Percentiles rank a stretch among this genome's conserved stretches.
Conservation (phyloP, 768 basidiomycete genomes). For the Leccinellum rugosiceps region DNA sequence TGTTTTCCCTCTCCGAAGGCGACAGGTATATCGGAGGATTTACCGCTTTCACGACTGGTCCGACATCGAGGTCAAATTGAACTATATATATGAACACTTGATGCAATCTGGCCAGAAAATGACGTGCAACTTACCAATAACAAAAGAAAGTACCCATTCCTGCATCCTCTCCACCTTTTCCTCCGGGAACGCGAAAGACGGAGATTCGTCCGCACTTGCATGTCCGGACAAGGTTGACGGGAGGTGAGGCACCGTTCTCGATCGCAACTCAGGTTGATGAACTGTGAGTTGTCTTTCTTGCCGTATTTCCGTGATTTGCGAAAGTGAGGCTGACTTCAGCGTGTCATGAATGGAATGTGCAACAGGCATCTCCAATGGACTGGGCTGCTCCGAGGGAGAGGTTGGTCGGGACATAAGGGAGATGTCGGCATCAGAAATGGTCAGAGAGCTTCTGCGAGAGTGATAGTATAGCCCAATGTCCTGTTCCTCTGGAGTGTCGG, state of each 20-base stretch:
- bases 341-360: slow-evolving; percentile 1
- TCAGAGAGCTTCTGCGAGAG: slow-evolving; percentile 24
- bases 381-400: slow-evolving; percentile 15
- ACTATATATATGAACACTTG: slow-evolving; percentile 40
- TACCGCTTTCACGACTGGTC: slow-evolving; percentile 71
- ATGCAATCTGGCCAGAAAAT: not conserved
- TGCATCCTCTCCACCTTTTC: slow-evolving; percentile 49
- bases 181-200: slow-evolving; percentile 45
- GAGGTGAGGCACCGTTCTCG: slow-evolving; percentile 45
- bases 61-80: slow-evolving; percentile 86
- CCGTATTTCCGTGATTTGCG: slow-evolving; percentile 23
- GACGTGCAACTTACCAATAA: slow-evolving; percentile 49
- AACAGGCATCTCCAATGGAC: not conserved
- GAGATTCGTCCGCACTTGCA: slow-evolving; percentile 34
- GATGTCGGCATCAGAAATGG: slow-evolving; percentile 24
- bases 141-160: slow-evolving; percentile 67
- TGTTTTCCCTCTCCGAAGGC: slow-evolving; percentile 72
- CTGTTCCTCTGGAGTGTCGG: slow-evolving; percentile 24
- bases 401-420: slow-evolving; percentile 15
- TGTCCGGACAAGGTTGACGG: slow-evolving; percentile 29
- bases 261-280: slow-evolving; percentile 37
- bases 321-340: slow-evolving; percentile 36
- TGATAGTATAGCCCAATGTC: slow-evolving; percentile 27
- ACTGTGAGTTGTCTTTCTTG: slow-evolving; percentile 9
- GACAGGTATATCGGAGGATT: slow-evolving; percentile 66